Evolutionary conservation across 257 asterid genomes (phyloP), one percentile per base, ranked within the genome.

Genomic region (Phtheirospermum japonicum): DNA sequence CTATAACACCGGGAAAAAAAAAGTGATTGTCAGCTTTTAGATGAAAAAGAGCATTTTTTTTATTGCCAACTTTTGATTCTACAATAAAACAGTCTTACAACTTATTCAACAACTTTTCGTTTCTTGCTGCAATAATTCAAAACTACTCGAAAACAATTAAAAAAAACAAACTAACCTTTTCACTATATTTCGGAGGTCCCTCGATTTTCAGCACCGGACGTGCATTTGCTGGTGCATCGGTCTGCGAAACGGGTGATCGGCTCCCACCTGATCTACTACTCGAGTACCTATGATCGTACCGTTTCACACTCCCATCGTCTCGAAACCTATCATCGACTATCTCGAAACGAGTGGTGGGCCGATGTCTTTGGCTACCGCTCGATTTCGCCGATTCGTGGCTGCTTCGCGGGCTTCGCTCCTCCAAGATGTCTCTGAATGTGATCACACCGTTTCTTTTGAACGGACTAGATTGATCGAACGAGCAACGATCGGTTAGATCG

Each of bases 311-410:
- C 49, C 89, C 92, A 55, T 85, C 88, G 4, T 92, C 96, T 23
- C 95, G 83, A 46, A 83, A 86, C 79, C 99, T 80, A 68, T 92
- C 97, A 69, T 92, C 97, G 55, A 92, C 95, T 57, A 92, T 75
- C 87, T 89, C 97, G 65, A 92, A 83, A 61, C 69, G 81, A 36
- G 85, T 40, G 31, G 84, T 48, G 19, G 83, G 3, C 39, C 80
- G 73, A 28, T 72, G 53, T 73, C 73, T 79, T 79, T 53, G 77
- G 67, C 77, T 68, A 23, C 28, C 28, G 50, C 60, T 65, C n/a
- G 87, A 59, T 61, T 71, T 84, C 18, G 23, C 32, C 11, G 48
- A 66, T 61, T 70, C 81, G 58, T 78, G 83, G 30, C 20, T 43
- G 57, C 59, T 37, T 52, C 40, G 71, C 49, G 90, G 91, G 69